Evolutionary conservation across 2,329 filamentous ascomycete species (phyloP), one percentile per base, ranked within the genome.

Genomic region (Beauveria sp.): DNA sequence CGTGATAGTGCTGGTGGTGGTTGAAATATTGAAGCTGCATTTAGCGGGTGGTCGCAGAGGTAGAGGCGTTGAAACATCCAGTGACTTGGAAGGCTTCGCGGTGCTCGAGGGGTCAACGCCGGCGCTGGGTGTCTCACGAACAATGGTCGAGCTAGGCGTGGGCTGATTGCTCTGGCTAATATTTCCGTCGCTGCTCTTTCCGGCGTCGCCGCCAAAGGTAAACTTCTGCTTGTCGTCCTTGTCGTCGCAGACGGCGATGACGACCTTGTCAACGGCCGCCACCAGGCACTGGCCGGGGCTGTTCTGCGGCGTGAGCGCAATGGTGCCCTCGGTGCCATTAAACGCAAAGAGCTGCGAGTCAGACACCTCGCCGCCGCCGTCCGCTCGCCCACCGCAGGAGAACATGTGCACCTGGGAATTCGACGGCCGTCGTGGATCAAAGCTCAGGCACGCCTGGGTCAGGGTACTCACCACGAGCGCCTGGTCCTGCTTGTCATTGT

Each of bases 401-500:
- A 85, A 85, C 26, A 85, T 73, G 40, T 80, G 66, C 16, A 83
- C 80, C 64, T 83, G 81, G 66, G 80, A 79, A 12, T 80, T 81
- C 2, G 75, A 72, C 0, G 74, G 70, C 30, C 81, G 75, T 52
- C 82, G 75, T 5, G 77, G 76, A 65, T 86, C 82, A 63, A 83
- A 83, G 72, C 83, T 85, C 66, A 84, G 72, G 67, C 83, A 85
- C 48, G 82, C 82, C 67, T 84, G 77, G 1, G 82, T 85, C 65
- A 82, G 69, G 3, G 80, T 80, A 73, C 77, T 85, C 48, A 84
- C 82, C 43, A 85, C 66, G 53, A 84, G 73, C 66, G 79, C 77
- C 5, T 77, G 75, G 41, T 75, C 74, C 44, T 73, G 66, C 37
- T 70, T 73, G 65, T 82, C 70, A 63, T 81, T 80, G 67, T 85